These are phyloP conservation scores for Stylonectria norvegica DNA, from an alignment of 2,329 filamentous ascomycete genomes.

Conservation along the genomic window DNA sequence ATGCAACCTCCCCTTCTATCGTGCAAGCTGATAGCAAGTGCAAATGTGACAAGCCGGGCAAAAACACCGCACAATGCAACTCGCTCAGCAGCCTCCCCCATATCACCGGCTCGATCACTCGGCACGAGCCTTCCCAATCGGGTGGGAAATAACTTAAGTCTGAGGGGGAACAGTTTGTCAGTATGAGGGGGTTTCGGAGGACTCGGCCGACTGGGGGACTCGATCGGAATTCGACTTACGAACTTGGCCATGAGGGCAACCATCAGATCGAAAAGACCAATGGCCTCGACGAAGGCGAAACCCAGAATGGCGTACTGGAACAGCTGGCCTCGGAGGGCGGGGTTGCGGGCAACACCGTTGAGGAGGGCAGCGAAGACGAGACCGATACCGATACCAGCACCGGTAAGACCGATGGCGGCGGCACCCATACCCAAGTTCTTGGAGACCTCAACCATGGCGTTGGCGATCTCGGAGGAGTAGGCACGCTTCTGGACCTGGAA, in stretches of 20 bases:
- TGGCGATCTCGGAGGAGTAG: constrained; percentile 85
- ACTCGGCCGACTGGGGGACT: neutral
- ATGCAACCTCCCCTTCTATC: constrained; percentile 37
- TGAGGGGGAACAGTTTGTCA: constrained; percentile 17
- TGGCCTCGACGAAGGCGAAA: constrained; percentile 93
- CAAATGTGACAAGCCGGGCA: constrained; percentile 25
- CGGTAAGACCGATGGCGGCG: constrained; percentile 87
- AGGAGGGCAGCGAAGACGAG: constrained; percentile 89
- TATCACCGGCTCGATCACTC: constrained; percentile 35
- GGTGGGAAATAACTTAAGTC: constrained; percentile 37
- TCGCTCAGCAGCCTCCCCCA: constrained; percentile 27
- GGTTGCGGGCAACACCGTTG: constrained; percentile 89
- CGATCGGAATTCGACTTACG: constrained; percentile 49
- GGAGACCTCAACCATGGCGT: constrained; percentile 85
- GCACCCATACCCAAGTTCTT: constrained; percentile 88
- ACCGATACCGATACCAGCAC: constrained; percentile 93
- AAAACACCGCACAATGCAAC: constrained; percentile 25
- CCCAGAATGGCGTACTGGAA: constrained; percentile 95
- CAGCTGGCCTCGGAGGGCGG: constrained; percentile 88
- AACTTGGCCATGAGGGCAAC: constrained; percentile 93
- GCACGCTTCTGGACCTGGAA: constrained; percentile 65
- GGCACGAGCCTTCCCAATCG: constrained; percentile 35
- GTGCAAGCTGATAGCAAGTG: constrained; percentile 30
- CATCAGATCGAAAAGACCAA: constrained; percentile 86
- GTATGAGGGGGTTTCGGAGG: no score